A percentile compares a stretch with the other conserved stretches of the same genome.
Conservation (phyloP, 306 rosid genomes). For the Castanopsis chinensis region DNA sequence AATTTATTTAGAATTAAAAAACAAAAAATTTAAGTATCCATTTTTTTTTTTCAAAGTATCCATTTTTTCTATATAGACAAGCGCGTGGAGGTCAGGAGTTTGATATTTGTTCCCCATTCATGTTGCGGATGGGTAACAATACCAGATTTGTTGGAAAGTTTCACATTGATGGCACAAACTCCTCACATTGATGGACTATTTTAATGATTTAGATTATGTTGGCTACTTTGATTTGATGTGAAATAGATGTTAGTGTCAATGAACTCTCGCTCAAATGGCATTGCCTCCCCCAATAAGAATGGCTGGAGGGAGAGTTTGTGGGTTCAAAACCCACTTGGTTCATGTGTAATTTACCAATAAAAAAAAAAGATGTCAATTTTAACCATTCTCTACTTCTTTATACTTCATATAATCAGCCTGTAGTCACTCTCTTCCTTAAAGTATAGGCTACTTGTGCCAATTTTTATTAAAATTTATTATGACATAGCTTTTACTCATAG, state of each 20-base stretch:
- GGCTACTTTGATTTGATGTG: background rate
- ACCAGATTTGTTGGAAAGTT: background rate
- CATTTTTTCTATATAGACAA: background rate
- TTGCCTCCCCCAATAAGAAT: too few species aligned
- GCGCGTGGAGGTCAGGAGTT: background rate
- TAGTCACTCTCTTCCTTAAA: background rate
- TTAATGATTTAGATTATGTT: background rate
- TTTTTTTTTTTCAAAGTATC: too few species aligned
- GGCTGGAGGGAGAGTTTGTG: too few species aligned
- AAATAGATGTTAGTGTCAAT: background rate
- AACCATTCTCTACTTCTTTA: background rate
- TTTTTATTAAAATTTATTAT: background rate
- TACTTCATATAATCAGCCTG: background rate
- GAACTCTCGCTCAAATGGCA: too few species aligned
- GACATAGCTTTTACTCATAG: too few species aligned
- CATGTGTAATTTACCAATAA: too few species aligned
- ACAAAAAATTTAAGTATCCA: too few species aligned
- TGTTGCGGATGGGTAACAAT: background rate
- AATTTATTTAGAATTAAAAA: background rate
- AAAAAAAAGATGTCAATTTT: background rate
- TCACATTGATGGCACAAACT: conserved; percentile 1
- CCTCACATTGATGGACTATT: conserved; percentile 3
- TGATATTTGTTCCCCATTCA: background rate
- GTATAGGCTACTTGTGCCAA: background rate
- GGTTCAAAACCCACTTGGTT: too few species aligned